Evolutionary conservation across 768 basidiomycete genomes (phyloP), one percentile per base, ranked within the genome.

Genomic region (Sistotremastrum niveocremeum): DNA sequence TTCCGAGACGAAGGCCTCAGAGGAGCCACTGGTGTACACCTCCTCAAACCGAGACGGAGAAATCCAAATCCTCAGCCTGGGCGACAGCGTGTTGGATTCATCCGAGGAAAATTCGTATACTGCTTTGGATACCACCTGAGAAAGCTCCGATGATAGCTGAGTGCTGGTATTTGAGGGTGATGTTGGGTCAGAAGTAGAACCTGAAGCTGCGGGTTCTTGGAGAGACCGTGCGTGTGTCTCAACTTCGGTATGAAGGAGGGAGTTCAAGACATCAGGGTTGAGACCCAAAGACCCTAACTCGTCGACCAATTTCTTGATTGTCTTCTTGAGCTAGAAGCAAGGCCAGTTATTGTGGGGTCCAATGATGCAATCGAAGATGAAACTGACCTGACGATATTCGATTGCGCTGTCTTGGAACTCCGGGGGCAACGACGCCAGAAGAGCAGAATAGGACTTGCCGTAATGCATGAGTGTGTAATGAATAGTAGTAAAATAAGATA

Each of bases 371-470:
- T 42, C 20, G 28, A 12, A 36, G 39, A 8, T 34, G 4, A 44
- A 9, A 44, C 56, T 44, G 46, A 84, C 86, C 68, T 81, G 79
- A 33, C 84, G 71, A 57, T 95, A 95, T 57, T 90, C 78, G 46
- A 95, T 82, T 1, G 85, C 80, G 58, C 79, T 82, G 20, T 81
- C 71, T 30, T 77, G 70, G 54, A 91, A 70, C 46, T 89, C 85
- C 34, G 78, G 75, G 0, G 90, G 88, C 8, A 93, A 74, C 5
- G 71, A 71, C 45, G 69, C 61, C 33, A 86, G 65, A 7, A 82
- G 60, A 49, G 80, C 71, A 4, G 72, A 45, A 60, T 82, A 84
- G 1, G 76, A 74, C 55, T 85, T 84, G 30, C 77, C 72, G 58
- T 81, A 85, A 59, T 84, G 82, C 83, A 86, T 85, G 20, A 20